Evolutionary conservation across 768 basidiomycete species (phyloP).

Genomic region (Phaeotremella skinneri): DNA sequence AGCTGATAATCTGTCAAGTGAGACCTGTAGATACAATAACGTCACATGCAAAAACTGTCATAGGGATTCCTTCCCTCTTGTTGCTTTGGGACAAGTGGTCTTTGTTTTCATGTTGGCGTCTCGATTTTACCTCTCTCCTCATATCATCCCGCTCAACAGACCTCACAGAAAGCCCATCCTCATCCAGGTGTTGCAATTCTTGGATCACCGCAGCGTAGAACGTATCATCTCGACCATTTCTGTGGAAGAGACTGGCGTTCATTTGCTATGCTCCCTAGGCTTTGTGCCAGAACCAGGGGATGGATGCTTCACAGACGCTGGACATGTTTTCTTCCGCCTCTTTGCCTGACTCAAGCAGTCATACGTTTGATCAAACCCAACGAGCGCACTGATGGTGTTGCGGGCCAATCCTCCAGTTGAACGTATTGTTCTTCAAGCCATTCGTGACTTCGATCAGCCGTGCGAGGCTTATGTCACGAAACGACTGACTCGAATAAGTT

Average conservation of each 20-base stretch:
- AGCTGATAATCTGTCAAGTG: slow-evolving; percentile 7
- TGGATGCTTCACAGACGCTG: slow-evolving; percentile 51
- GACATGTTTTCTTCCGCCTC: slow-evolving; percentile 27
- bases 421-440: no score
- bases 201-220: slow-evolving; percentile 24
- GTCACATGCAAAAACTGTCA: slow-evolving; percentile 10
- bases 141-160: slow-evolving; percentile 23
- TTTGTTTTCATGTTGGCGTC: neutral
- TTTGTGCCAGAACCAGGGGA: slow-evolving; percentile 18
- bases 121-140: neutral
- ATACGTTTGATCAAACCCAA: no score
- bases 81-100: slow-evolving; percentile 5
- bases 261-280: slow-evolving; percentile 47
- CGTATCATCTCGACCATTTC: slow-evolving; percentile 8
- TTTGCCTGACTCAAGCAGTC: no score
- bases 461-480: no score
- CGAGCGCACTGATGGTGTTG: no score
- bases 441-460: no score
- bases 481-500: no score
- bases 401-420: no score
- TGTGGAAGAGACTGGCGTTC: slow-evolving; percentile 29
- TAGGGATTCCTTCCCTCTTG: neutral
- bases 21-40: slow-evolving; percentile 9
- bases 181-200: slow-evolving; percentile 33
- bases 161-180: slow-evolving; percentile 25